Percentiles rank a stretch among this genome's conserved stretches.
Evolutionary conservation across 148 eudicot genomes (phyloP).

Genomic region (Silene uniflora): DNA sequence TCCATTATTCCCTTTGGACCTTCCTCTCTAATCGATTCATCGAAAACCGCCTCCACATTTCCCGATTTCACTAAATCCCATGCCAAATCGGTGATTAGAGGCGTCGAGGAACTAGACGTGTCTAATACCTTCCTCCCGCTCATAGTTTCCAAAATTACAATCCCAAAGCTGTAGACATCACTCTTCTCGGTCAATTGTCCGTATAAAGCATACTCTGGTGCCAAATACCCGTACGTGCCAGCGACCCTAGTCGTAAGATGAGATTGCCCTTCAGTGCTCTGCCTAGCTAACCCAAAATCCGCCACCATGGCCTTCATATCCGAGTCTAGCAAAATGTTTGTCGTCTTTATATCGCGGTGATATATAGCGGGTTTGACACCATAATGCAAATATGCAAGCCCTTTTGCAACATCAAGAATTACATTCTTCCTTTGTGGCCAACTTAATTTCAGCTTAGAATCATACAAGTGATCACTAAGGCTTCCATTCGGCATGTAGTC

Average conservation of each 20-base stretch:
- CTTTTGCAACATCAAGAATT: slow-evolving; percentile 58
- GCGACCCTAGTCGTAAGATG: slow-evolving; percentile 67
- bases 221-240: slow-evolving; percentile 67
- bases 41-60: slow-evolving; percentile 33
- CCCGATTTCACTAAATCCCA: slow-evolving; percentile 53
- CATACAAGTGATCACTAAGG: slow-evolving; percentile 46
- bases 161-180: slow-evolving; percentile 69
- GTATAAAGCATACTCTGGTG: slow-evolving; percentile 65
- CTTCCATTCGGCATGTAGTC: slow-evolving; percentile 69
- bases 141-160: slow-evolving; percentile 55
- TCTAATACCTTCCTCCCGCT: slow-evolving; percentile 58
- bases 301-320: slow-evolving; percentile 63
- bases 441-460: slow-evolving; percentile 17
- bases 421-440: slow-evolving; percentile 69
- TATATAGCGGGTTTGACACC: slow-evolving; percentile 61
- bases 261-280: slow-evolving; percentile 49
- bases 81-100: slow-evolving; percentile 54
- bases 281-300: slow-evolving; percentile 69
- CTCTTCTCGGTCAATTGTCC: slow-evolving; percentile 67
- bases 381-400: slow-evolving; percentile 58
- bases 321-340: slow-evolving; percentile 52
- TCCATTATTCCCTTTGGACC: slow-evolving; percentile 63
- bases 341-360: slow-evolving; percentile 71
- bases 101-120: slow-evolving; percentile 28
- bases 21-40: slow-evolving; percentile 33